A percentile compares a stretch with the other conserved stretches of the same genome.
These are phyloP conservation scores for Phytophthora rubi DNA, from an alignment of 352 stramenopile genomes.

Conservation along the genomic window DNA sequence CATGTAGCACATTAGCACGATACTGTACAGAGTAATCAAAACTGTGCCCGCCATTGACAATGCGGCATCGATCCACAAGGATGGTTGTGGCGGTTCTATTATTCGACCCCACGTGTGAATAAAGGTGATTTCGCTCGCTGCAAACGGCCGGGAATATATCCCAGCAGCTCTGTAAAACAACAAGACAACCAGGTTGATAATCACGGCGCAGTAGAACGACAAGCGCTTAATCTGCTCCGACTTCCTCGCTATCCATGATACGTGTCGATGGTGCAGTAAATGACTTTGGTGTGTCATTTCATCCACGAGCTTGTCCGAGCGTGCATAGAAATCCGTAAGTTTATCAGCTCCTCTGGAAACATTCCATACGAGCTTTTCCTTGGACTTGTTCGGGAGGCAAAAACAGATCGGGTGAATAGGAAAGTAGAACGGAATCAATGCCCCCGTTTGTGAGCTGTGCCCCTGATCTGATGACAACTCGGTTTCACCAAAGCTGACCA, in stretches of 20 bases:
- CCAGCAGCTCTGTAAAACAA: slow-evolving; percentile 66
- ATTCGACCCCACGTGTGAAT: slow-evolving; percentile 24
- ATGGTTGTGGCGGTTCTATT: slow-evolving; percentile 31
- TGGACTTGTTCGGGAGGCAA: slow-evolving; percentile 74
- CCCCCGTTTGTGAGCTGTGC: neutral
- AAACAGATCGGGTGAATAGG: slow-evolving; percentile 79
- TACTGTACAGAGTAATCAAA: slow-evolving; percentile 56
- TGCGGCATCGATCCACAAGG: slow-evolving; percentile 40
- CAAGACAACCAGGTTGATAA: slow-evolving; percentile 67
- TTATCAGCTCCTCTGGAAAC: slow-evolving; percentile 67
- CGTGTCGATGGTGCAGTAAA: slow-evolving; percentile 41
- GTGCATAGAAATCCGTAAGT: slow-evolving; percentile 69
- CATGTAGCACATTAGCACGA: slow-evolving; percentile 65
- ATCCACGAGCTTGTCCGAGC: slow-evolving; percentile 71
- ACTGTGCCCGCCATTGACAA: slow-evolving; percentile 56
- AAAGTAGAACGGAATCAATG: slow-evolving; percentile 73
- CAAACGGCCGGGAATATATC: slow-evolving; percentile 60
- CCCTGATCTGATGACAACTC: slow-evolving; percentile 7
- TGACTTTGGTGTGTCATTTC: slow-evolving; percentile 78
- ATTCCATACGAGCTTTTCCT: slow-evolving; percentile 74
- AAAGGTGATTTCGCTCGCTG: slow-evolving; percentile 47
- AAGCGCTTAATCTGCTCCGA: slow-evolving; percentile 57
- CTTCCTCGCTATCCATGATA: slow-evolving; percentile 47
- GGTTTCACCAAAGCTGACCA: neutral
- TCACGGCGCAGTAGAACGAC: slow-evolving; percentile 56